These are phyloP conservation scores for Cadophora sp. DNA, from an alignment of 2,329 filamentous ascomycete genomes.

Conservation along the genomic window DNA sequence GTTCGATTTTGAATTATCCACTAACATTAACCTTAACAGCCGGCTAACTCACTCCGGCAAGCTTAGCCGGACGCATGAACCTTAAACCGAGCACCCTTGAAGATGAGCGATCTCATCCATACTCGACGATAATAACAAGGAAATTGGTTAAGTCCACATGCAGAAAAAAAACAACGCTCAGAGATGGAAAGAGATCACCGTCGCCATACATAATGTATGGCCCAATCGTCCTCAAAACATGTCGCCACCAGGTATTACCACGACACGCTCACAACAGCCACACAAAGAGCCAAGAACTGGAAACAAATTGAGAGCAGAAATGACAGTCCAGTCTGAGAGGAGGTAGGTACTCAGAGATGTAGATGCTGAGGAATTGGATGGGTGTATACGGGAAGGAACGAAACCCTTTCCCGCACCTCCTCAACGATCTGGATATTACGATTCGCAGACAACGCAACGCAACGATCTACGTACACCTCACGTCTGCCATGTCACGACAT, in stretches of 20 bases:
- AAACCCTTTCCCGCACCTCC: not conserved
- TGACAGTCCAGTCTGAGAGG: not conserved
- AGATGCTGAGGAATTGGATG: not conserved
- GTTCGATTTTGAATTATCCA: conserved; percentile 12
- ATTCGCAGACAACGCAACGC: not conserved
- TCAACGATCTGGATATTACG: not conserved
- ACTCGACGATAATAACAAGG: not conserved
- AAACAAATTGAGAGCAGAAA: not conserved
- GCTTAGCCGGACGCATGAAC: not conserved
- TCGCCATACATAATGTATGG: not conserved
- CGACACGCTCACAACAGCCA: not conserved
- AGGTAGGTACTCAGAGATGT: not conserved
- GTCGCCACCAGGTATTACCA: not conserved
- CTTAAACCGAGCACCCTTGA: not conserved
- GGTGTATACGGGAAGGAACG: not conserved
- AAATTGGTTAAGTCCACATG: not conserved
- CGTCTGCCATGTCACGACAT: too few species aligned
- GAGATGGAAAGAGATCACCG: not conserved
- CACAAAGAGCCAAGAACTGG: not conserved
- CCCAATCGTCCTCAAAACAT: not conserved
- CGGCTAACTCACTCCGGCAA: conserved; percentile 13
- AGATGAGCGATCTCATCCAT: not conserved
- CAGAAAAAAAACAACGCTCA: not conserved
- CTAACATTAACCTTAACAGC: conserved; percentile 1
- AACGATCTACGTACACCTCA: not conserved